phyloP scores from a whole-genome alignment of 441 rosid genomes.

The Eruca vesicaria region DNA sequence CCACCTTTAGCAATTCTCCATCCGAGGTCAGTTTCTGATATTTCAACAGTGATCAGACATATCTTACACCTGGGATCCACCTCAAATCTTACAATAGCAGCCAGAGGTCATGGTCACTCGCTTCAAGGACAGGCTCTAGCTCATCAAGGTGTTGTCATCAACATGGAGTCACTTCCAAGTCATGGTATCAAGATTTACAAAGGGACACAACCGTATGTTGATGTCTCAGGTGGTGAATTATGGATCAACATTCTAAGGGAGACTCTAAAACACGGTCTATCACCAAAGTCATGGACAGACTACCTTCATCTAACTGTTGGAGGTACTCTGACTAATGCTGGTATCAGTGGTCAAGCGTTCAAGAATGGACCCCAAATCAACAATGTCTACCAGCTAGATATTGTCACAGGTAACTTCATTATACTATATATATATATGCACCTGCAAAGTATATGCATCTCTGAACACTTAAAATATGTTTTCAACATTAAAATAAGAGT shows the following conservation, averaged over 20 bases:
- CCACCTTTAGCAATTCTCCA: conserved; percentile 67
- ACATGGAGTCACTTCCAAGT: conserved; percentile 67
- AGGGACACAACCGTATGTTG: conserved; percentile 58
- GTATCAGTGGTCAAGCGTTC: conserved; percentile 94
- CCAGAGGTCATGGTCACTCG: conserved; percentile 92
- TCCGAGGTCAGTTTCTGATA: conserved; percentile 79
- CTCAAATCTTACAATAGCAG: conserved; percentile 73
- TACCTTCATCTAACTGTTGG: conserved; percentile 91
- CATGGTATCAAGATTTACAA: conserved; percentile 42
- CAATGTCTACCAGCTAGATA: conserved; percentile 77
- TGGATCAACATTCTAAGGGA: conserved; percentile 83
- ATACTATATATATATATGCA: conserved; percentile 1
- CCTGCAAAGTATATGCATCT: conserved; percentile 1
- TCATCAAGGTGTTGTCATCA: conserved; percentile 69
- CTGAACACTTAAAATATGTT: neutral
- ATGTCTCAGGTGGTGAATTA: conserved; percentile 83
- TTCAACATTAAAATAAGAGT: too few species aligned
- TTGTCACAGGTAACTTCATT: conserved; percentile 70
- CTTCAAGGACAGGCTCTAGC: conserved; percentile 90
- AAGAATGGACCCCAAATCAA: conserved; percentile 82
- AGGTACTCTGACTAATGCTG: conserved; percentile 84
- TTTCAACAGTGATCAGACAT: conserved; percentile 58
- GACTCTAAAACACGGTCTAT: conserved; percentile 70
- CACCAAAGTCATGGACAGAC: conserved; percentile 96
- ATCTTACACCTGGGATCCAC: conserved; percentile 51